Base-by-base conservation (phyloP, 2,329 filamentous ascomycete species). In the Cladobotryum protrusum region DNA sequence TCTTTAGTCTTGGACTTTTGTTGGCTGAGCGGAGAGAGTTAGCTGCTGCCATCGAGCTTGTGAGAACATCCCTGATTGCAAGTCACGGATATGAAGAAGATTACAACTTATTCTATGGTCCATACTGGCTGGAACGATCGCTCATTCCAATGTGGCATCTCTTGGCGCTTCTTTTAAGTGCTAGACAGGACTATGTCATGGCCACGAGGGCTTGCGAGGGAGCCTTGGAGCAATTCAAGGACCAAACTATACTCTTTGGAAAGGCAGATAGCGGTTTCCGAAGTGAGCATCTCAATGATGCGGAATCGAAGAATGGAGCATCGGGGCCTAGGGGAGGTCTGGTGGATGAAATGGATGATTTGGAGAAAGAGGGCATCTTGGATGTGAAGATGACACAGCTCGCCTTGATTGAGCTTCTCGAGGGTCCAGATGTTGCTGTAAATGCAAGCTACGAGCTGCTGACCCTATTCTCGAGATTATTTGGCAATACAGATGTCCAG, bases 311-410 rank as follows among this genome's bases (percentile, higher is more conserved):
- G 42, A 52, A 47, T 3, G 43, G 56, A 18, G 32, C 55, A 5
- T 55, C 57, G 7, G 60, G 63, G 11, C 52, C 58, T 15, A 52
- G 50, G 20, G 65, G 61, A 55, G 82, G 83, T 3, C 63, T 88
- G 43, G 77, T 95, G 1, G 86, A 92, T 56, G 82, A 87, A 41
- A 88, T 96, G 82, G 86, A 89, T 54, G 81, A 84, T 51, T 81
- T 83, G 20, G 91, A 97, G 63, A 95, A 90, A 63, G 88, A 91
- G 65, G 81, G 82, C 44, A 85, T 99, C 39, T 70, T 99, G n/a
- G 88, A 97, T 66, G 83, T 96, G 54, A 95, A 95, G 67, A 95
- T 97, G 81, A 96, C 92, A 11, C 91, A 97, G 61, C 74, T 99
- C 52, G 79, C 87, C 4, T 77, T 99, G 17, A 69, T 93, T 3